Conservation (phyloP, 2,329 filamentous ascomycete species). For the Cladosporium austrohemisphaericum region DNA sequence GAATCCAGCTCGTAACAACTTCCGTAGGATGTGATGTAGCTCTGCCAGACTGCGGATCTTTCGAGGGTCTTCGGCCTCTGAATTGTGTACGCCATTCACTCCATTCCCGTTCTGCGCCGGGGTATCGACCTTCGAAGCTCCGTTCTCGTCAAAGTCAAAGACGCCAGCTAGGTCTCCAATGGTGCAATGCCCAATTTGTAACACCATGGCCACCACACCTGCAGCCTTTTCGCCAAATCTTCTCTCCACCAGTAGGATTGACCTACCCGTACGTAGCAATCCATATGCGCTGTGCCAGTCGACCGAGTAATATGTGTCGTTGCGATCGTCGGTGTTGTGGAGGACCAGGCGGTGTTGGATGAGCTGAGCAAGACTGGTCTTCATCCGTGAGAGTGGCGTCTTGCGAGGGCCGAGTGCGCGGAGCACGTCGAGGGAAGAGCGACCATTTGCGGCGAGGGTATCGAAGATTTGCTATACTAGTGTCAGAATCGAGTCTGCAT, state of each 20-base stretch:
- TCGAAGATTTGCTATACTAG: conserved; percentile 72
- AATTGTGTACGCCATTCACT: conserved; percentile 18
- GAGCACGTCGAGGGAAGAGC: conserved; percentile 65
- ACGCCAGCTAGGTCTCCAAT: conserved; percentile 56
- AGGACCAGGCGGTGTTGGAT: conserved; percentile 75
- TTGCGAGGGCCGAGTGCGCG: conserved; percentile 56
- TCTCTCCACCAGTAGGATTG: conserved; percentile 69
- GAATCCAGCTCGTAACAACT: conserved; percentile 61
- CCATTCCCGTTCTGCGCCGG: conserved; percentile 26
- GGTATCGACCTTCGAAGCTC: conserved; percentile 27
- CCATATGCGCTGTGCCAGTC: conserved; percentile 78
- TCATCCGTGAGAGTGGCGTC: conserved; percentile 62
- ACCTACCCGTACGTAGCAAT: conserved; percentile 75
- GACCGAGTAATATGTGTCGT: conserved; percentile 73
- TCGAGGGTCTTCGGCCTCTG: conserved; percentile 1
- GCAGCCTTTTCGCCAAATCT: conserved; percentile 72
- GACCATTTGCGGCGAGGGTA: conserved; percentile 72
- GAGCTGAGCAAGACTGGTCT: conserved; percentile 76
- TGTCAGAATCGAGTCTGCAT: conserved; percentile 13
- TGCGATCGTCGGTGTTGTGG: conserved; percentile 38
- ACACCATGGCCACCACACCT: conserved; percentile 68
- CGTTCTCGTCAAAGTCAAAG: conserved; percentile 13
- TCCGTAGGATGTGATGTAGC: conserved; percentile 43
- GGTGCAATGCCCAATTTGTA: conserved; percentile 73
- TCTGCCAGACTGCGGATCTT: conserved; percentile 29